Percentiles rank a stretch among this genome's conserved stretches.
Evolutionary conservation across 371 early-diverging fungal species (phyloP).

Genomic region (Pancytospora epiphaga): DNA sequence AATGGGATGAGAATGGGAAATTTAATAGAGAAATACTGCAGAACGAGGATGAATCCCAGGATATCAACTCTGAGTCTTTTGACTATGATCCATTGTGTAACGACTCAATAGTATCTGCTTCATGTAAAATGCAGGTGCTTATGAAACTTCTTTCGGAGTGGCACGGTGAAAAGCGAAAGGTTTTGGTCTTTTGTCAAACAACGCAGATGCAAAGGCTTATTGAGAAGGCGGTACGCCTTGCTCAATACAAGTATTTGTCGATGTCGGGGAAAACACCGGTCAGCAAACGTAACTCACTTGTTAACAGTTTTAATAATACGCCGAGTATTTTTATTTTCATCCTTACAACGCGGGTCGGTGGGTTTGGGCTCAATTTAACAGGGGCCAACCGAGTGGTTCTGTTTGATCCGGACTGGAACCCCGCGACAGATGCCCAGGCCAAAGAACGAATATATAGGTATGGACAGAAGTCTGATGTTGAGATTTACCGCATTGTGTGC

Average conservation of each 20-base stretch:
- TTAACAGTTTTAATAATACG: slow-evolving; percentile 74
- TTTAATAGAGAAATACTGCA: no score
- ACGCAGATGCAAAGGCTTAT: slow-evolving; percentile 88
- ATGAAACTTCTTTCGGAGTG: slow-evolving; percentile 76
- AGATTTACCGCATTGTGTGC: slow-evolving; percentile 76
- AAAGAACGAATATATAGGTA: slow-evolving; percentile 80
- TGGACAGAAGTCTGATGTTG: slow-evolving; percentile 80
- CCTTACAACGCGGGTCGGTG: slow-evolving; percentile 78
- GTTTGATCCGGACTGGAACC: slow-evolving; percentile 89
- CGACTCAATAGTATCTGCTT: background rate
- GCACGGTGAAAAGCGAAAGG: slow-evolving; percentile 79
- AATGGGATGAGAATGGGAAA: no score
- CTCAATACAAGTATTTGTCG: slow-evolving; percentile 70
- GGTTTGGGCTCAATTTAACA: slow-evolving; percentile 86
- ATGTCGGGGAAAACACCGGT: slow-evolving; percentile 75
- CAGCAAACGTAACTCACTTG: slow-evolving; percentile 79
- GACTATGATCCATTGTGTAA: background rate
- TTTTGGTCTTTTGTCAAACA: slow-evolving; percentile 94
- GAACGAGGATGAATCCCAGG: no score
- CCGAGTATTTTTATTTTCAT: slow-evolving; percentile 72
- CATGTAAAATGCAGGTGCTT: slow-evolving; percentile 67
- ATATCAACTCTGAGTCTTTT: background rate
- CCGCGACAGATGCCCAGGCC: slow-evolving; percentile 86
- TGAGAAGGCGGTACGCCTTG: slow-evolving; percentile 82
- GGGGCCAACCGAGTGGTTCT: slow-evolving; percentile 85